Conservation (phyloP, 352 stramenopile species). For the Phytophthora lateralis region DNA sequence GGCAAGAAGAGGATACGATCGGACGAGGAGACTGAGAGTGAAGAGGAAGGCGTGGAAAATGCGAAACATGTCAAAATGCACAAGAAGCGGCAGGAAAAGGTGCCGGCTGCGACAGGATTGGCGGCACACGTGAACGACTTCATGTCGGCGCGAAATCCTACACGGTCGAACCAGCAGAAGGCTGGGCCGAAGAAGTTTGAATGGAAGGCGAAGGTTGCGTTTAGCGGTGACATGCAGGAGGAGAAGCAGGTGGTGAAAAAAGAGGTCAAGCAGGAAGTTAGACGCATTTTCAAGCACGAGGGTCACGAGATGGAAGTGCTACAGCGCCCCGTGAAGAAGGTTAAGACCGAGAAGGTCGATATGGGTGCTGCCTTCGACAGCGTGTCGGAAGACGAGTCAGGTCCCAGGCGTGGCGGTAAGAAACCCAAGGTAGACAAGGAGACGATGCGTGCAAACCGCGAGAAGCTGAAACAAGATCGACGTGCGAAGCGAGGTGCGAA, state of each 20-base stretch:
- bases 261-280: background rate
- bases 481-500: conserved; percentile 61
- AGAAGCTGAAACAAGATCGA: conserved; percentile 61
- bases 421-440: conserved; percentile 58
- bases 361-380: conserved; percentile 80
- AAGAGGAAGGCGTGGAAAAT: conserved; percentile 30
- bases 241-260: background rate
- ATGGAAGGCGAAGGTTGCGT: conserved; percentile 38
- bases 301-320: conserved; percentile 9
- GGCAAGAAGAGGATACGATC: conserved; percentile 40
- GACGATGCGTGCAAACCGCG: conserved; percentile 57
- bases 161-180: conserved; percentile 3
- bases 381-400: conserved; percentile 49
- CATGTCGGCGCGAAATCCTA: conserved; percentile 33
- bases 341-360: conserved; percentile 63
- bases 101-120: conserved; percentile 22
- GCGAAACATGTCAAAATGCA: conserved; percentile 22
- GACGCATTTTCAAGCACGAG: background rate
- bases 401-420: conserved; percentile 17
- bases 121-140: conserved; percentile 49
- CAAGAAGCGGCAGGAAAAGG: conserved; percentile 14
- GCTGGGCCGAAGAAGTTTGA: conserved; percentile 30
- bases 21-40: conserved; percentile 30
- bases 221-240: conserved; percentile 6
- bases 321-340: conserved; percentile 29